Percentiles rank a stretch among this genome's conserved stretches.
phyloP scores from a whole-genome alignment of 2,329 filamentous ascomycete genomes.

The Pseudocercospora vitis region DNA sequence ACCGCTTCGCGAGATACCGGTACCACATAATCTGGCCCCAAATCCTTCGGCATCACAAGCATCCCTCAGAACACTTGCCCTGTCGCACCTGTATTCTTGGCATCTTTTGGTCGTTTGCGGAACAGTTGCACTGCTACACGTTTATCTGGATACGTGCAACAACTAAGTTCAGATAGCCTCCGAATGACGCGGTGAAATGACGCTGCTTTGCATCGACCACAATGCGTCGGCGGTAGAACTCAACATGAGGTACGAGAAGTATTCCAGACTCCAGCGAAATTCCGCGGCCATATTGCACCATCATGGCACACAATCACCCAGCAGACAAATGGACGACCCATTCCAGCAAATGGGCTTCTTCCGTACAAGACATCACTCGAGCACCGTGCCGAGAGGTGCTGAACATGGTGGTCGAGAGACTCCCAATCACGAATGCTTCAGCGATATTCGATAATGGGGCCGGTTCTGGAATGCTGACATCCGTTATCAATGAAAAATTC shows the following conservation, averaged over 20 bases:
- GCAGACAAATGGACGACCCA: slow-evolving; percentile 12
- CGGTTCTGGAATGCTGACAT: slow-evolving; percentile 16
- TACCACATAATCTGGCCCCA: no score
- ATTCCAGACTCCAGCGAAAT: no score
- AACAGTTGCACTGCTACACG: not conserved
- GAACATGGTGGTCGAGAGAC: not conserved
- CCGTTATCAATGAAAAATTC: slow-evolving; percentile 7
- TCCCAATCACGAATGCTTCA: slow-evolving; percentile 2
- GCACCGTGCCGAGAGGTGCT: slow-evolving; percentile 15
- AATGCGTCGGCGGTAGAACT: no score
- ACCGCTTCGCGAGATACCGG: no score
- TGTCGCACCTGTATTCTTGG: no score
- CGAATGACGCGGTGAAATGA: not conserved
- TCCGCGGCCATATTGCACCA: not conserved
- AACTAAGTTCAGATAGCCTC: not conserved
- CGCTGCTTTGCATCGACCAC: not conserved
- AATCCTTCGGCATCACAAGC: not conserved
- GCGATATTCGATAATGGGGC: slow-evolving; percentile 19
- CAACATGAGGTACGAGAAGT: no score
- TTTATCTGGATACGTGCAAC: not conserved
- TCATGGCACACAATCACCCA: slow-evolving; percentile 13
- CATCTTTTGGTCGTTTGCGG: no score
- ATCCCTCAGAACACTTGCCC: no score
- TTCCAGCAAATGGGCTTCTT: slow-evolving; percentile 16
- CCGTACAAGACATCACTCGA: slow-evolving; percentile 16